These are phyloP conservation scores for Aureobasidium sp. DNA, from an alignment of 2,329 filamentous ascomycete species.

Conservation along the genomic window DNA sequence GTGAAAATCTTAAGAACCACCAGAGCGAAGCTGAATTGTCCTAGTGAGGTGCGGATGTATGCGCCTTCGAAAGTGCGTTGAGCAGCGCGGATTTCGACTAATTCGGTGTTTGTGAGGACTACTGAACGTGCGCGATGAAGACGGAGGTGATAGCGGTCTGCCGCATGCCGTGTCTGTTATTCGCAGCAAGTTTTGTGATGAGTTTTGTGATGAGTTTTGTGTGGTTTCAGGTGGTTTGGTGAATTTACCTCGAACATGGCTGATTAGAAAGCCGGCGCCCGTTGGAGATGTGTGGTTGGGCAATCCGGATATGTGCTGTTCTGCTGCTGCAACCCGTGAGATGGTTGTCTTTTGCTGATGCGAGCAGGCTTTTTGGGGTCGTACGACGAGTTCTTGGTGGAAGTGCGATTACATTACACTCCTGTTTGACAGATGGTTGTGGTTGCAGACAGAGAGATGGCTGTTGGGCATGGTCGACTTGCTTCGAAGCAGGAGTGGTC, in stretches of 20 bases:
- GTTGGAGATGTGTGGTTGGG: constrained; percentile 8
- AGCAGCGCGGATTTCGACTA: constrained; percentile 94
- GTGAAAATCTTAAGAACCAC: constrained; percentile 98
- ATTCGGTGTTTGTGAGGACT: constrained; percentile 82
- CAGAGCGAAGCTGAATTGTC: constrained; percentile 95
- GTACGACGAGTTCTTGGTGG: background rate
- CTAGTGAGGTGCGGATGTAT: constrained; percentile 94
- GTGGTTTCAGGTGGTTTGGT: too few relatives aligned
- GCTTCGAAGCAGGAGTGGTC: background rate
- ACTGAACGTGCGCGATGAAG: constrained; percentile 87
- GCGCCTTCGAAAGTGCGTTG: constrained; percentile 98
- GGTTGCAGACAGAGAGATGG: background rate
- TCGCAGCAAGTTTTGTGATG: background rate
- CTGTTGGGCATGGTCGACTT: background rate
- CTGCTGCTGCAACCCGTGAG: too few relatives aligned
- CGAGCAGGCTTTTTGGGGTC: background rate
- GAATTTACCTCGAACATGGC: constrained; percentile 20
- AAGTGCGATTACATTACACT: background rate
- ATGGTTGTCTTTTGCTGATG: background rate
- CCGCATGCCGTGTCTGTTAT: constrained; percentile 62
- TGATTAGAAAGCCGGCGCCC: background rate
- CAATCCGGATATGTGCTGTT: constrained; percentile 1
- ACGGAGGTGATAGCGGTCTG: constrained; percentile 80
- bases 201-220: too few relatives aligned
- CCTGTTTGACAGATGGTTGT: background rate